A percentile compares a stretch with the other conserved stretches of the same genome.
phyloP scores from a whole-genome alignment of 1,284 basidiomycete genomes.

The Phaffia rhodozyma region DNA sequence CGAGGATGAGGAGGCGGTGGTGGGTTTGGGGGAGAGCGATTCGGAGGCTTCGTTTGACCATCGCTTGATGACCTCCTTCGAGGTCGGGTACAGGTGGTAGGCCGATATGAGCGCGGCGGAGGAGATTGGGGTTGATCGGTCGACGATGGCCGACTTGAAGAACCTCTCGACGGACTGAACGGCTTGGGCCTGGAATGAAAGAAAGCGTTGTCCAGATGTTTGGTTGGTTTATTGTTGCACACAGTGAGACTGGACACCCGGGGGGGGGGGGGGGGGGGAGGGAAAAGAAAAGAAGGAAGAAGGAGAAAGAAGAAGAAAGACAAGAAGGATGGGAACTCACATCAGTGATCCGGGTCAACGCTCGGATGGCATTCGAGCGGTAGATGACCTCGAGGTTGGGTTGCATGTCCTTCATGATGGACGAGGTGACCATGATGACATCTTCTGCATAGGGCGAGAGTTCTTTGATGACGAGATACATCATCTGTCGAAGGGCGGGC shows the following conservation, averaged over 20 bases:
- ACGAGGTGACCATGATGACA: constrained; percentile 99
- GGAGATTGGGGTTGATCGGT: constrained; percentile 89
- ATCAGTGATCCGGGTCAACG: constrained; percentile 92
- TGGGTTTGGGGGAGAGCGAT: constrained; percentile 80
- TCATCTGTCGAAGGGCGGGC: constrained; percentile 93
- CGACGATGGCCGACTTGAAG: constrained; percentile 98
- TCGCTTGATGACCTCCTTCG: constrained; percentile 88
- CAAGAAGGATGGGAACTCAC: constrained; percentile 42
- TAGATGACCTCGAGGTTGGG: constrained; percentile 98
- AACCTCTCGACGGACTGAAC: constrained; percentile 97
- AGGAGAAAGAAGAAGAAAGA: not conserved
- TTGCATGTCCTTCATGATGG: constrained; percentile 99
- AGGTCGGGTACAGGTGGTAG: constrained; percentile 88
- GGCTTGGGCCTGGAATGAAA: constrained; percentile 32
- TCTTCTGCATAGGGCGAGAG: constrained; percentile 92
- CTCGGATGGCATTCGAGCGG: constrained; percentile 92
- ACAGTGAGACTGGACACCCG: no score
- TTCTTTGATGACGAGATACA: constrained; percentile 98
- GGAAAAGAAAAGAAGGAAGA: not conserved
- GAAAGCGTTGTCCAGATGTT: not conserved
- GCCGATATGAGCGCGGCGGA: constrained; percentile 93
- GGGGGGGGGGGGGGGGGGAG: no score
- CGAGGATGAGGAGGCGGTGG: constrained; percentile 42
- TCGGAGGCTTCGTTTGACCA: constrained; percentile 99
- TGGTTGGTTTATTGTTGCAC: no score